Evolutionary conservation across 1,284 basidiomycete genomes (phyloP).

Genomic region (Trichosporon faecale): DNA sequence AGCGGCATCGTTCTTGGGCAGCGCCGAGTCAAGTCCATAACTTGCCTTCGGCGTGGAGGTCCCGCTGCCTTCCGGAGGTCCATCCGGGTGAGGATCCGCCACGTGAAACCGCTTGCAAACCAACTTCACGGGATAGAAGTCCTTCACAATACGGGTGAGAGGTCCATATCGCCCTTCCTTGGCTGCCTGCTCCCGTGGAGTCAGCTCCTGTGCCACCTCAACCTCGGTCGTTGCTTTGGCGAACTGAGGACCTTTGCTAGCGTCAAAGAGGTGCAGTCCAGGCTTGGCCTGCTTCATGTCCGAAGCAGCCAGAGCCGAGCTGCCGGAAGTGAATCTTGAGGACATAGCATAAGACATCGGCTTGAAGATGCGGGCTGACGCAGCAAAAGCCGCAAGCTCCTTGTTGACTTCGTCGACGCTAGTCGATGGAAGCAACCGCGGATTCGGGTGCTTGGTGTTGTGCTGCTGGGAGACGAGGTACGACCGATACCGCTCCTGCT

Average conservation of each 20-base stretch:
- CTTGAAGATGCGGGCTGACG: constrained; percentile 83
- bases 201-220: constrained; percentile 57
- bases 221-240: constrained; percentile 52
- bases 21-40: neutral
- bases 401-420: constrained; percentile 67
- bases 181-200: constrained; percentile 75
- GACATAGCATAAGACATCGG: constrained; percentile 91
- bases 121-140: constrained; percentile 75
- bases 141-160: constrained; percentile 68
- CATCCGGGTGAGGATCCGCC: constrained; percentile 69
- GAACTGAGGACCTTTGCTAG: constrained; percentile 43
- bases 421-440: constrained; percentile 60
- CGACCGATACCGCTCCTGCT: constrained; percentile 78
- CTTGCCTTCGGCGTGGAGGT: constrained; percentile 17
- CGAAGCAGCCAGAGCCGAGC: constrained; percentile 54
- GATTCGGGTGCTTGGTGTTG: constrained; percentile 52
- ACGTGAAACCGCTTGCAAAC: constrained; percentile 95
- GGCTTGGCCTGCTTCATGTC: constrained; percentile 63
- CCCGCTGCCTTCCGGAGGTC: constrained; percentile 32
- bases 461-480: constrained; percentile 74
- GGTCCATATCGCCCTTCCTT: constrained; percentile 80
- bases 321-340: constrained; percentile 77
- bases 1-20: constrained; percentile 39
- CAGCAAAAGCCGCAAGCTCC: constrained; percentile 81
- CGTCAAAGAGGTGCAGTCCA: constrained; percentile 65